Evolutionary conservation across 2,329 filamentous ascomycete genomes (phyloP).

Genomic region (Escovopsis sp.): DNA sequence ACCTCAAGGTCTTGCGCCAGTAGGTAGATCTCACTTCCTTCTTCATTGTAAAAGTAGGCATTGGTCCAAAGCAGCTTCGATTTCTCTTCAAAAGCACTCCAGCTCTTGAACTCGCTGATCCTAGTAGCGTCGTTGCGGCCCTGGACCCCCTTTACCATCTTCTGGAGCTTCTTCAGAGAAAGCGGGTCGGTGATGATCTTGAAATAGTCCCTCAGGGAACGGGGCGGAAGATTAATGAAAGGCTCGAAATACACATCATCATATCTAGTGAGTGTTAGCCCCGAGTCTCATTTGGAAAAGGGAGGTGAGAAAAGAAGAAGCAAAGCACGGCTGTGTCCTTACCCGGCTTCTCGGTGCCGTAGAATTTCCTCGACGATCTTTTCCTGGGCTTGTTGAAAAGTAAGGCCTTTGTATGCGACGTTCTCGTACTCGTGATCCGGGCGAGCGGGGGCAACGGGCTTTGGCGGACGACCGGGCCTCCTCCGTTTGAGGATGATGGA

Average conservation of each 20-base stretch:
- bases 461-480: conserved; percentile 21
- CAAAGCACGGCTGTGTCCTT: conserved; percentile 12
- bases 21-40: conserved; percentile 70
- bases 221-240: conserved; percentile 65
- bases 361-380: conserved; percentile 67
- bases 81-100: conserved; percentile 69
- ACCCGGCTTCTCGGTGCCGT: conserved; percentile 52
- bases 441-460: conserved; percentile 23
- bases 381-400: conserved; percentile 74
- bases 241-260: conserved; percentile 56
- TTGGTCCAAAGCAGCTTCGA: conserved; percentile 76
- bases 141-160: conserved; percentile 58
- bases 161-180: conserved; percentile 63
- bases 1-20: conserved; percentile 71
- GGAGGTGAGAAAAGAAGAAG: neutral
- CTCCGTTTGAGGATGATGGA: conserved; percentile 26
- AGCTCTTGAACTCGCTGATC: conserved; percentile 59
- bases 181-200: conserved; percentile 67
- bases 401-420: conserved; percentile 53
- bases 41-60: conserved; percentile 80
- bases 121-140: conserved; percentile 51
- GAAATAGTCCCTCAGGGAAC: conserved; percentile 73
- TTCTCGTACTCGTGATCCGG: conserved; percentile 39
- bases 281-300: neutral
- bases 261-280: conserved; percentile 34